Percentiles rank a stretch among this genome's conserved stretches.
phyloP scores from a whole-genome alignment of 2,329 filamentous ascomycete genomes.

The Phialophora macrospora region DNA sequence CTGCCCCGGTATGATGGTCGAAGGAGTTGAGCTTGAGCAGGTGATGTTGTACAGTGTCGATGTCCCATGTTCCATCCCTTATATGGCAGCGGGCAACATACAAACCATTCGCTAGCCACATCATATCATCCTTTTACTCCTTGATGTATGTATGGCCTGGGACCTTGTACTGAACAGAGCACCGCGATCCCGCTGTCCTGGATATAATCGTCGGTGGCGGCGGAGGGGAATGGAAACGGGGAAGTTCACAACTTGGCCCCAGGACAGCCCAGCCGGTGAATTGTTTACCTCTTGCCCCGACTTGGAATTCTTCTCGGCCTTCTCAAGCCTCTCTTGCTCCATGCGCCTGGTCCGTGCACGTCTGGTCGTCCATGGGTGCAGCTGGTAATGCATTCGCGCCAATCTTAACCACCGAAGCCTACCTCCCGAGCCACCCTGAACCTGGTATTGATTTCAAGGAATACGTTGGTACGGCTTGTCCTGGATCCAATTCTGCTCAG shows the following conservation, averaged over 20 bases:
- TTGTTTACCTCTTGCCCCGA: slow-evolving; percentile 7
- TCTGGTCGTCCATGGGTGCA: neutral
- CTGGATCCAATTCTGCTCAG: neutral
- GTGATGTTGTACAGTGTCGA: neutral
- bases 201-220: neutral
- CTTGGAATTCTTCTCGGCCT: neutral
- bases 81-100: neutral
- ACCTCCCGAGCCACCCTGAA: neutral
- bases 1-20: neutral
- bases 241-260: neutral
- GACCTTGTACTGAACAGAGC: neutral
- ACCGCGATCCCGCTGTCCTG: neutral
- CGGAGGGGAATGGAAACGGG: neutral
- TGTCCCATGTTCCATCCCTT: neutral
- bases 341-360: neutral
- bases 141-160: neutral
- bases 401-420: neutral
- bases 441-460: too few species aligned
- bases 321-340: neutral
- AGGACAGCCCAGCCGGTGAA: neutral
- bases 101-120: slow-evolving; percentile 1
- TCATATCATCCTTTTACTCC: neutral
- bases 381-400: neutral
- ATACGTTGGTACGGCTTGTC: neutral
- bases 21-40: neutral